Base-by-base conservation (phyloP, 83 land plant genomes). In the Picea abies region DNA sequence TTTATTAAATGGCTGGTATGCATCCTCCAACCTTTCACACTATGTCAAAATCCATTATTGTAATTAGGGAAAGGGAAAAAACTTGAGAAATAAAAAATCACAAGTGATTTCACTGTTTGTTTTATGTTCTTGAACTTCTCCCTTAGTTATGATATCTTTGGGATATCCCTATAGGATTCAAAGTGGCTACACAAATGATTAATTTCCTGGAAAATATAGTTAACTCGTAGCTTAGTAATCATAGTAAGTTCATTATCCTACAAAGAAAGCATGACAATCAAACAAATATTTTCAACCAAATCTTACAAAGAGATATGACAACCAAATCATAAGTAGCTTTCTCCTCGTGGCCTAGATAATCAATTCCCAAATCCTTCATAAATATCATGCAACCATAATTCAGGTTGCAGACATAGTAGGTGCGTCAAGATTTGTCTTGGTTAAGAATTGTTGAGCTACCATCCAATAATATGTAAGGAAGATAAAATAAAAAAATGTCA, bases 181-280 rank as follows among this genome's bases (percentile, higher is more conserved):
- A 97, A 95, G 80, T 97, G 99, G 84, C 95, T 89, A 84, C 98
- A 97, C 60, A 95, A 83, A 62, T 97, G 98, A 88, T 97, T 97
- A 22, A 94, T 98, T 58, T 98, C 98, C 99, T 97, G 91, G 61
- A 90, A 81, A 79, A 37, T 1, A 15, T 7, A 64, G 3, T n/a
- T n/a, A n/a, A n/a, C 19, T 67, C 5, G 70, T n/a, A 67, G 12
- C 10, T 60, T 14, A 41, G 23, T 39, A 20, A 71, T 3, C 25
- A 39, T 71, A 16, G 35, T 39, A 22, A 64, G 39, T 37, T 37
- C 26, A n/a, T 1, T 7, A 64, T n/a, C 26, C 67, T 37, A 15
- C 44, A 17, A 47, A 71, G 19, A 37, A 15, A 39, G 7, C 9
- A 71, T 71, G 35, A 71, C 35, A 0, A 71, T 39, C 23, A 5